A percentile compares a stretch with the other conserved stretches of the same genome.
Conservation (phyloP, 306 rosid species). For the Fragaria nilgerrensis region DNA sequence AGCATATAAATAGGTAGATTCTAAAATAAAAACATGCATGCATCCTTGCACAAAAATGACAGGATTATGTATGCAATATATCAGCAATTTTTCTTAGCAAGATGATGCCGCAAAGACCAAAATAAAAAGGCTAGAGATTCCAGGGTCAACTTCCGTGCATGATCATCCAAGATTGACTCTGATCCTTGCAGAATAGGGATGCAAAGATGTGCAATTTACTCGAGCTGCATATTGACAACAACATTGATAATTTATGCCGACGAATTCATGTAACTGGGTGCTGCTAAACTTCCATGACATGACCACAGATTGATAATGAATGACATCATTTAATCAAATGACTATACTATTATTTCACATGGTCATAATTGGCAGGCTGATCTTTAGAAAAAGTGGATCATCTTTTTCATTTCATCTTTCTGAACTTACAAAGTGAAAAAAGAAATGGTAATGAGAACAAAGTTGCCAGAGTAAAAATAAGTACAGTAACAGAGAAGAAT, state of each 20-base stretch:
- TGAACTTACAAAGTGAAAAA: not conserved
- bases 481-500: too few species aligned
- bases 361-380: constrained; percentile 12
- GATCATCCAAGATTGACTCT: not conserved
- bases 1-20: not conserved
- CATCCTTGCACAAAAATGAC: not conserved
- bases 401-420: not conserved
- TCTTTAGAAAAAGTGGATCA: not conserved
- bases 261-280: not conserved
- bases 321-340: constrained; percentile 13
- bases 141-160: constrained; percentile 1
- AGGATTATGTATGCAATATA: not conserved
- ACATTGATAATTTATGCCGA: not conserved
- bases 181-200: constrained; percentile 1
- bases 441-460: not conserved
- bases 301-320: constrained; percentile 2
- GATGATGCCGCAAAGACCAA: not conserved
- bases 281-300: not conserved
- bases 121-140: not conserved
- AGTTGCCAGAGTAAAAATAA: not conserved
- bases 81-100: not conserved
- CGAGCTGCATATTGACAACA: constrained; percentile 2
- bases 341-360: not conserved
- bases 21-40: not conserved
- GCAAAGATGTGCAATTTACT: not conserved